Evolutionary conservation across 2,329 filamentous ascomycete genomes (phyloP).

Genomic region (Aplosporella prunicola): DNA sequence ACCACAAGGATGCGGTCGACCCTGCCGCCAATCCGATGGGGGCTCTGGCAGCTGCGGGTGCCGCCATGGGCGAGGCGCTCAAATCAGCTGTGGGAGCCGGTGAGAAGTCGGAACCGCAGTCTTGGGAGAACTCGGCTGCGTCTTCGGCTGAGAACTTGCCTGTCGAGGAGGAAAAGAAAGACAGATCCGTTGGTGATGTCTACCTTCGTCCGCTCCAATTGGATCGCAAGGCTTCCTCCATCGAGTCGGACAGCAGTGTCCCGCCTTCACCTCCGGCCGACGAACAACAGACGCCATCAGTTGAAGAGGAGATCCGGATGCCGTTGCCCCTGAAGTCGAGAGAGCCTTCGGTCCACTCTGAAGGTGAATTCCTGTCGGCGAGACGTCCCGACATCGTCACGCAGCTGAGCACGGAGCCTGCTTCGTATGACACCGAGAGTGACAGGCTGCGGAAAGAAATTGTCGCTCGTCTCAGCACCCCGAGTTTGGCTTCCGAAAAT

Average conservation of each 20-base stretch:
- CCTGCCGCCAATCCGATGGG: slow-evolving; percentile 35
- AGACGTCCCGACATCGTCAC: slow-evolving; percentile 21
- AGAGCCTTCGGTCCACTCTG: slow-evolving; percentile 2
- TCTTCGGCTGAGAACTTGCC: slow-evolving; percentile 8
- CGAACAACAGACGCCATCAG: too few relatives aligned
- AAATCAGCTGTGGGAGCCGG: slow-evolving; percentile 29
- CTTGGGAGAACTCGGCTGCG: slow-evolving; percentile 13
- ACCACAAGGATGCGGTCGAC: slow-evolving; percentile 9
- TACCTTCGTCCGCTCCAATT: slow-evolving; percentile 29
- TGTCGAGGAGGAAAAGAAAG: slow-evolving; percentile 5
- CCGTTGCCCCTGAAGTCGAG: slow-evolving; percentile 25
- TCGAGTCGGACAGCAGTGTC: slow-evolving; percentile 27
- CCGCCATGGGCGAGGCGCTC: slow-evolving; percentile 39
- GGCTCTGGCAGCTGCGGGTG: slow-evolving; percentile 38
- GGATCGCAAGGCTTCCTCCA: slow-evolving; percentile 26
- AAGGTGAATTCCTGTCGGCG: slow-evolving; percentile 10
- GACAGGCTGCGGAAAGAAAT: slow-evolving; percentile 67
- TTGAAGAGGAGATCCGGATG: slow-evolving; percentile 19
- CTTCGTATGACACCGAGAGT: slow-evolving; percentile 55
- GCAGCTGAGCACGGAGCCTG: slow-evolving; percentile 41
- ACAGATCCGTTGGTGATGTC: slow-evolving; percentile 23
- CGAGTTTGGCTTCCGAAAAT: slow-evolving; percentile 2
- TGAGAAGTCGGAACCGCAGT: slow-evolving; percentile 10
- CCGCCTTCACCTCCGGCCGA: slow-evolving; percentile 41
- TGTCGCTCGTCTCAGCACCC: slow-evolving; percentile 52